These are phyloP conservation scores for Talaromyces sp. DNA, from an alignment of 2,329 filamentous ascomycete genomes.

Conservation along the genomic window DNA sequence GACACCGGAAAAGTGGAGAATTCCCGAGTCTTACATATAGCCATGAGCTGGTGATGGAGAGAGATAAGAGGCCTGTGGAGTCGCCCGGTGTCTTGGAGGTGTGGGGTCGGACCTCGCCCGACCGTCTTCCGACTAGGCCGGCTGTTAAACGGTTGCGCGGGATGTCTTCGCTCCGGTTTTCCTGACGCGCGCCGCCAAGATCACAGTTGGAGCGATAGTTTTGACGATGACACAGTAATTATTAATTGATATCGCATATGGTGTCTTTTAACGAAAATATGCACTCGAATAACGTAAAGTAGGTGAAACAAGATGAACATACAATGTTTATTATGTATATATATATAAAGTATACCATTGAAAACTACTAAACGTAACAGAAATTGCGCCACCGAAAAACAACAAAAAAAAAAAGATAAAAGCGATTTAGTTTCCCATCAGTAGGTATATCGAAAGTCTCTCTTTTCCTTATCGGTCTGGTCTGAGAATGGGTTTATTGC, in stretches of 20 bases:
- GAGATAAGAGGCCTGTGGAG: neutral
- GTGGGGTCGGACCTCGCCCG: neutral
- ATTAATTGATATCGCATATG: too few relatives aligned
- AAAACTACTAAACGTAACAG: too few relatives aligned
- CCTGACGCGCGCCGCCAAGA: conserved; percentile 1
- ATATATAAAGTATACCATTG: too few relatives aligned
- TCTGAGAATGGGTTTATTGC: conserved; percentile 18
- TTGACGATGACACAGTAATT: neutral
- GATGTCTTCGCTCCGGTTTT: conserved; percentile 9
- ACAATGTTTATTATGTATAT: too few relatives aligned
- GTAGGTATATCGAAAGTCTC: conserved; percentile 20
- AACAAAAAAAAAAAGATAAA: too few relatives aligned
- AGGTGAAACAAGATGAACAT: too few relatives aligned
- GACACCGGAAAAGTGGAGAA: neutral
- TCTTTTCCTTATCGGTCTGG: conserved; percentile 21
- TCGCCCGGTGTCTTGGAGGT: neutral
- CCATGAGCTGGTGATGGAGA: neutral
- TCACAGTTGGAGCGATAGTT: neutral
- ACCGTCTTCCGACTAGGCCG: neutral
- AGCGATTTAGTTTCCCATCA: conserved; percentile 2
- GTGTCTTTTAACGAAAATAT: too few relatives aligned
- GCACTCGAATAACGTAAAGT: too few relatives aligned
- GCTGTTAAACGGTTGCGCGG: neutral
- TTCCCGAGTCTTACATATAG: neutral
- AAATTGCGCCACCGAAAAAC: too few relatives aligned